Evolutionary conservation across 1,139 yeast species (phyloP), one percentile per base, ranked within the genome.

Genomic region (Schizosaccharomyces versatilis): DNA sequence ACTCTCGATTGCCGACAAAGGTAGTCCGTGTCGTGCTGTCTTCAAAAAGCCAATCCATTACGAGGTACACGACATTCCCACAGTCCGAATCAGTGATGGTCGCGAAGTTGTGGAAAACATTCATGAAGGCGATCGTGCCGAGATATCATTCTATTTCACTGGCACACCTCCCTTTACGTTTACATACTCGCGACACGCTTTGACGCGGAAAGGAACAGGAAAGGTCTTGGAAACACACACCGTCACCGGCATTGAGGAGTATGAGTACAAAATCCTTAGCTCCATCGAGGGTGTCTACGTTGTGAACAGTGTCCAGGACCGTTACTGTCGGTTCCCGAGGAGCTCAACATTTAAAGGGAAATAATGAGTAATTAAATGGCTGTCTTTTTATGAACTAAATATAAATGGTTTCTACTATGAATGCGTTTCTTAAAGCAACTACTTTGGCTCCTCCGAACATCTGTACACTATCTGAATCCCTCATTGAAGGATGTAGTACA

Each of bases 261-360:
- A 78, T 62, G 84, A 80, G 61, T 79, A 84, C 64, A 73, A 78
- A 53, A 80, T 84, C 5, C 71, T 74, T 63, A 90, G 94, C 1
- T 83, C 85, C 61, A 71, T 84, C 61, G 95, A 88, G 65, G 99
- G 99, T 51, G 82, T 86, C 3, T 90, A 93, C 64, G 95, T 88
- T 66, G 96, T 96, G 7, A 76, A 84, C 48, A 86, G 83, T 62
- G 78, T 90, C 10, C 77, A 78, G 56, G 99, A 90, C 68, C 53
- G 53, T 12, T 40, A 48, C 42, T 48, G 52, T 42, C 48, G 48
- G 32, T 42, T 15, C 24, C 48, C 48, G 15, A 19, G 36, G 17
- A 32, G 19, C 19, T 42, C 48, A 6, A 39, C 41, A 39, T 39
- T 14, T 24, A 24, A 24, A 24, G 32, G 32, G 5, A 24, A 24